Evolutionary conservation across 2,329 filamentous ascomycete species (phyloP).

Genomic region (Hymenoscyphus fraxineus): DNA sequence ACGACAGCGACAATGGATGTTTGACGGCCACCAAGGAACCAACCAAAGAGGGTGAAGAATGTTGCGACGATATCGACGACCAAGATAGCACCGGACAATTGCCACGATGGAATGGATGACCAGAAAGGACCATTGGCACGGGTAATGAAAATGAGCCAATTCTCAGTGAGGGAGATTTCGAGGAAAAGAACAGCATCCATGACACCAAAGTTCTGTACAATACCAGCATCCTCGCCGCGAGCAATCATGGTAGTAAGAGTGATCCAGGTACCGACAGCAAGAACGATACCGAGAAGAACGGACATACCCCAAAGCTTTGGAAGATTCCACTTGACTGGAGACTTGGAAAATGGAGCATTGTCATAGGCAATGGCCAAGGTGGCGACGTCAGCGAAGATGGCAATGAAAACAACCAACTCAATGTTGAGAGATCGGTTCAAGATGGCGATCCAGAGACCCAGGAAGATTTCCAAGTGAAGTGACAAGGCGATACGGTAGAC

Average conservation of each 20-base stretch:
- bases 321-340: conserved; percentile 91
- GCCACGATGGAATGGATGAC: conserved; percentile 85
- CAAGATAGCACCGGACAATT: conserved; percentile 73
- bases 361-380: conserved; percentile 92
- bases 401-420: conserved; percentile 86
- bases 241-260: conserved; percentile 80
- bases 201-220: conserved; percentile 84
- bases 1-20: conserved; percentile 81
- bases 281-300: conserved; percentile 73
- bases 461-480: conserved; percentile 85
- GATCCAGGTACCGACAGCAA: conserved; percentile 84
- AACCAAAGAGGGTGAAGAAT: conserved; percentile 81
- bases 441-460: conserved; percentile 88
- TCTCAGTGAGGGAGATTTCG: conserved; percentile 85
- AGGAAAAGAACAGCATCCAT: conserved; percentile 82
- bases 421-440: conserved; percentile 81
- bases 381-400: conserved; percentile 90
- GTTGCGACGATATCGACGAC: conserved; percentile 81
- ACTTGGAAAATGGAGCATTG: conserved; percentile 81
- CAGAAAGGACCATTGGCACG: conserved; percentile 90
- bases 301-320: conserved; percentile 94
- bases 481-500: conserved; percentile 93
- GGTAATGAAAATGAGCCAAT: conserved; percentile 96
- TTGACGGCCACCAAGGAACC: conserved; percentile 63
- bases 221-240: conserved; percentile 67